Evolutionary conservation across 2,329 filamentous ascomycete species (phyloP), one percentile per base, ranked within the genome.

Genomic region (Aspergillus oerlinghausenensis): DNA sequence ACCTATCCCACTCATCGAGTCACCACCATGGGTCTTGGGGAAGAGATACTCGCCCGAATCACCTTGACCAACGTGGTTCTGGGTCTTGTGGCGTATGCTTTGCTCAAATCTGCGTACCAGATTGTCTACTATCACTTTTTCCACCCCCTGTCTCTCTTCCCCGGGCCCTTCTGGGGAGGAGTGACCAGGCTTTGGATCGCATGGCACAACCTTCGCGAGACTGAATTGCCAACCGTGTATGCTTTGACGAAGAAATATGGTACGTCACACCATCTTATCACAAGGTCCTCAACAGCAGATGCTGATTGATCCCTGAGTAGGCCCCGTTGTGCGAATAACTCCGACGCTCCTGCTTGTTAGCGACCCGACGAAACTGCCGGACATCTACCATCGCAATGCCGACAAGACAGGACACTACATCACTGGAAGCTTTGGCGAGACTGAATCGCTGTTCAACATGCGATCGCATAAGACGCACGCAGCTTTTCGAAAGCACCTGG

Each of bases 331-430:
- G 43, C 77, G 81, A 21, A 76, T 84, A 56, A 80, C 78, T 4
- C 81, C 80, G 0, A 82, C 79, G 0, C 72, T 84, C 62, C 74
- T 84, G 21, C 70, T 83, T 4, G 78, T 84, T 55, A 78, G 70
- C 64, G 80, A 82, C 62, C 77, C 83, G 0, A 79, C 74, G 1
- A 80, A 82, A 63, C 74, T 86, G 2, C 83, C 83, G 0, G 75
- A 78, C 14, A 79, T 86, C 26, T 86, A 85, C 69, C 74, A 77
- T 52, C 78, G 82, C 23, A 73, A 80, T 59, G 82, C 79, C 4
- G 75, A 83, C 69, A 86, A 86, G 65, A 81, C 80, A 1, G 76
- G 82, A 50, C 79, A 84, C 67, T 86, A 85, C 65, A 82, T 84
- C 56, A 81, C 82, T 0, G 82, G 82, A 21, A 80, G 76, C 25